Base-by-base conservation (phyloP, 805 yeast genomes). In the Nakazawaea ishiwadae region DNA sequence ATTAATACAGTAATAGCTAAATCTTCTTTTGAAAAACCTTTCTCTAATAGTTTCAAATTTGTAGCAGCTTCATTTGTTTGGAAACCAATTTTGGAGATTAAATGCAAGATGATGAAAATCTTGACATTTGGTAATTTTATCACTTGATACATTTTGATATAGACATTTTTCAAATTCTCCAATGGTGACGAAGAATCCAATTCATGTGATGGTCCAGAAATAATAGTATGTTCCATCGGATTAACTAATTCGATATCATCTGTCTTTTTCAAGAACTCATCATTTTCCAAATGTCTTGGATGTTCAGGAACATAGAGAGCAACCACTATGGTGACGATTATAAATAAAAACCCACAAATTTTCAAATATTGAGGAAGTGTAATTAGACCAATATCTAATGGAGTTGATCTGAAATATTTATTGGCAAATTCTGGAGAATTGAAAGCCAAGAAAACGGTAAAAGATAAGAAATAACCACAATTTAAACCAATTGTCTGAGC, bases 21-120 rank as follows among this genome's bases (percentile, higher is more conserved):
- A 56, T 93, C 98, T 59, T 93, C 99, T 57, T 90, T 86, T 30
- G 93, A 79, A 34, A 93, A 78, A 0, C 99, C 99, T 53, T 82
- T 83, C 57, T 93, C 99, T 5, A 93, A 66, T 17, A 93, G 68
- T 58, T 91, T 93, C 51, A 93, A 72, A 56, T 91, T 91, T 1
- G 98, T 93, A 21, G 95, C 97, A 6, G 93, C 89, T 60, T 93
- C 99, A 54, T 90, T 93, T 21, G 90, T 96, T 57, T 90, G 96
- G 60, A 93, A 93, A 2, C 96, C 98, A 44, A 91, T 71, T 55
- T 93, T 93, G 29, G 95, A 81, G 9, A 88, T 59, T 32, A 93
- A 60, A 53, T 89, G 90, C 7, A 93, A 76, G 2, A 79, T 48
- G 16, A 88, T 81, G 50, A 93, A 77, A 5, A 80, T 69, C 57